Percentiles rank a stretch among this genome's conserved stretches.
Evolutionary conservation across 352 stramenopile genomes (phyloP).

Genomic region (Phytophthora ramorum): DNA sequence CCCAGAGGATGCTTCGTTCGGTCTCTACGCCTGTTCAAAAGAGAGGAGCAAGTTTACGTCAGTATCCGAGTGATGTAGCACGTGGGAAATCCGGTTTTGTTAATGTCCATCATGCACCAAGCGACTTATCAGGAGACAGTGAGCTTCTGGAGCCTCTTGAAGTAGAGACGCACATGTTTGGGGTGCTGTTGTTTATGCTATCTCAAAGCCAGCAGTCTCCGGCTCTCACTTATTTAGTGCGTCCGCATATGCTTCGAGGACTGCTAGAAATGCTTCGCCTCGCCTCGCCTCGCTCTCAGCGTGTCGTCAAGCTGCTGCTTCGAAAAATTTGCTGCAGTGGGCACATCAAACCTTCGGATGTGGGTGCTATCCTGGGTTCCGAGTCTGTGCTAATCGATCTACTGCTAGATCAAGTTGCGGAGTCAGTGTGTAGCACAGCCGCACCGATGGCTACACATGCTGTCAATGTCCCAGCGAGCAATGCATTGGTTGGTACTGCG

Average conservation of each 20-base stretch:
- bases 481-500: slow-evolving; percentile 13
- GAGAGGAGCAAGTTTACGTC: slow-evolving; percentile 50
- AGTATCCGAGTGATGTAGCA: slow-evolving; percentile 52
- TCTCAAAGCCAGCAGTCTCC: slow-evolving; percentile 76
- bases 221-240: slow-evolving; percentile 65
- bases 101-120: slow-evolving; percentile 41
- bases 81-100: slow-evolving; percentile 52
- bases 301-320: slow-evolving; percentile 85
- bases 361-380: slow-evolving; percentile 78
- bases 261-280: slow-evolving; percentile 81
- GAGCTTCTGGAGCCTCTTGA: slow-evolving; percentile 79
- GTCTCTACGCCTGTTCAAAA: slow-evolving; percentile 81
- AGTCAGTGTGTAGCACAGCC: slow-evolving; percentile 84
- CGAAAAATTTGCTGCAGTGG: slow-evolving; percentile 75
- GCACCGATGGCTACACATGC: slow-evolving; percentile 65
- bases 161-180: slow-evolving; percentile 78
- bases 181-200: slow-evolving; percentile 79
- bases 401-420: slow-evolving; percentile 86
- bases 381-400: slow-evolving; percentile 86
- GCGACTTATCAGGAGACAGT: slow-evolving; percentile 39
- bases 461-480: slow-evolving; percentile 51
- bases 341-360: slow-evolving; percentile 67
- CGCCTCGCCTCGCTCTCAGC: slow-evolving; percentile 78
- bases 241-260: slow-evolving; percentile 69
- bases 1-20: slow-evolving; percentile 84